Conservation (phyloP, 768 basidiomycete genomes). For the Asterophora lycoperdoides region DNA sequence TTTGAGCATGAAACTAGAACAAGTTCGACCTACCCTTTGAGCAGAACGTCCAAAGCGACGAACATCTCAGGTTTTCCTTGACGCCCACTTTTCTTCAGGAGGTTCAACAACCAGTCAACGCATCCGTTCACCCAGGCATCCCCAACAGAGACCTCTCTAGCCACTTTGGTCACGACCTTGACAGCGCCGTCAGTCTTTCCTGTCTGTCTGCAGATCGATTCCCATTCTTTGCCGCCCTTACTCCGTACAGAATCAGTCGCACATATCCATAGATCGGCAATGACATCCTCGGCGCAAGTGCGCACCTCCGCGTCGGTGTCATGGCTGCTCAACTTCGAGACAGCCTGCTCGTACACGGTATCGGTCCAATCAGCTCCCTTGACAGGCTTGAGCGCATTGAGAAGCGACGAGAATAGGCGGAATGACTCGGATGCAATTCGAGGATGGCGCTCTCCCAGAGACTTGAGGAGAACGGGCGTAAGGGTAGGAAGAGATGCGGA, state of each 20-base stretch:
- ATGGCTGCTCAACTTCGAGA: conserved; percentile 63
- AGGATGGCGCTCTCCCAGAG: conserved; percentile 79
- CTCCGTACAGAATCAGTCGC: conserved; percentile 67
- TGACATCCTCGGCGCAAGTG: conserved; percentile 71
- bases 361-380: conserved; percentile 65
- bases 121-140: conserved; percentile 81
- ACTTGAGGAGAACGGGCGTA: conserved; percentile 70
- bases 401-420: conserved; percentile 78
- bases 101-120: conserved; percentile 68
- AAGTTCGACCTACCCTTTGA: conserved; percentile 49
- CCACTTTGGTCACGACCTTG: conserved; percentile 80
- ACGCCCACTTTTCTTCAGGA: conserved; percentile 77
- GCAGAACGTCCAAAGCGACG: conserved; percentile 64
- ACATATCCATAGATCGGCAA: conserved; percentile 85
- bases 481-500: conserved; percentile 57
- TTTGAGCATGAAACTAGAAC: neutral
- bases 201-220: conserved; percentile 63
- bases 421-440: conserved; percentile 87
- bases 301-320: conserved; percentile 93
- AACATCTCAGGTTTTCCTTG: conserved; percentile 79
- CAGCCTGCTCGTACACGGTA: conserved; percentile 69
- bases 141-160: conserved; percentile 61
- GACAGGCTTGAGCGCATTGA: conserved; percentile 70
- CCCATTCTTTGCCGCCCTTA: conserved; percentile 76
- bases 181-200: conserved; percentile 76